phyloP scores from a whole-genome alignment of 2,329 filamentous ascomycete species.

The Sporothrix euskadiensis region DNA sequence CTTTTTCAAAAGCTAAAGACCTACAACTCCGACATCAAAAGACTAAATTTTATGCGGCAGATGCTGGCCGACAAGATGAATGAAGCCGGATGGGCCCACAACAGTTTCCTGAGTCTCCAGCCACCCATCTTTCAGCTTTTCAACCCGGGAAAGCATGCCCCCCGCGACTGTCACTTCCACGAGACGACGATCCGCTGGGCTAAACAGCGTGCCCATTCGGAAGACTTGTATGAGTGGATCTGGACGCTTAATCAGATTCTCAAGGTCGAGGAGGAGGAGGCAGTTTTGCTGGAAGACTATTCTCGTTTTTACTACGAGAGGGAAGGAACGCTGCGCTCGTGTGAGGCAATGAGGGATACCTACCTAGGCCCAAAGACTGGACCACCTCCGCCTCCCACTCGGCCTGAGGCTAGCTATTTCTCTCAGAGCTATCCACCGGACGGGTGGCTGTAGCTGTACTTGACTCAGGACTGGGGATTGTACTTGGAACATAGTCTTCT shows the following conservation, averaged over 20 bases:
- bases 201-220: background rate
- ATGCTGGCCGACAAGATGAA: background rate
- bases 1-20: background rate
- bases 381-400: background rate
- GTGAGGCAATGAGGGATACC: background rate
- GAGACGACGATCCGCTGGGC: background rate
- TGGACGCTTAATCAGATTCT: background rate
- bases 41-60: background rate
- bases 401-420: background rate
- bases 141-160: background rate
- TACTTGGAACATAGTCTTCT: too few species aligned
- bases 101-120: background rate
- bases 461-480: too few species aligned
- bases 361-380: background rate
- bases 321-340: background rate
- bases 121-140: background rate
- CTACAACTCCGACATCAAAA: background rate
- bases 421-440: background rate
- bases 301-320: background rate
- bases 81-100: background rate
- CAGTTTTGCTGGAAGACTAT: background rate
- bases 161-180: background rate
- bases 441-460: background rate
- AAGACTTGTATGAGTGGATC: background rate
- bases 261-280: background rate